Percentiles rank a stretch among this genome's conserved stretches.
phyloP scores from a whole-genome alignment of 768 basidiomycete genomes.

The Panaeolus cyanescens region DNA sequence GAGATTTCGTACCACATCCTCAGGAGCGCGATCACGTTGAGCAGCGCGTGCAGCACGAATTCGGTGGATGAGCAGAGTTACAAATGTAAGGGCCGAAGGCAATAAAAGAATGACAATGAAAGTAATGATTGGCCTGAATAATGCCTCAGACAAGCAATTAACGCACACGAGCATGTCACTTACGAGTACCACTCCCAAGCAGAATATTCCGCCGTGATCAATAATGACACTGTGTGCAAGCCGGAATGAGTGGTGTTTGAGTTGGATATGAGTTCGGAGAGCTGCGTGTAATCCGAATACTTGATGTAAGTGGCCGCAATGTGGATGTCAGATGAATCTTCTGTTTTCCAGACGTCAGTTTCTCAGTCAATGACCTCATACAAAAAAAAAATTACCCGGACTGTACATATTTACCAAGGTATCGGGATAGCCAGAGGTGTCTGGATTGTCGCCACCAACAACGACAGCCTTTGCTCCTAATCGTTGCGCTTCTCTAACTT shows the following conservation, averaged over 20 bases:
- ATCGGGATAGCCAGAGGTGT: slow-evolving; percentile 66
- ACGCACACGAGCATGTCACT: slow-evolving; percentile 26
- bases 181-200: slow-evolving; percentile 95
- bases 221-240: slow-evolving; percentile 69
- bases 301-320: slow-evolving; percentile 91
- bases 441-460: slow-evolving; percentile 84
- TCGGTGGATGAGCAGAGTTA: slow-evolving; percentile 89
- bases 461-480: slow-evolving; percentile 87
- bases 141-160: neutral
- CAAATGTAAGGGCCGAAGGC: slow-evolving; percentile 85
- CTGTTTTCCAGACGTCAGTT: slow-evolving; percentile 35
- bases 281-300: slow-evolving; percentile 73
- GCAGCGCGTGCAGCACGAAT: slow-evolving; percentile 82
- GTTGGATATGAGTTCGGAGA: slow-evolving; percentile 66
- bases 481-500: slow-evolving; percentile 71
- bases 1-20: slow-evolving; percentile 73
- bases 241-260: slow-evolving; percentile 84
- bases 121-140: slow-evolving; percentile 74
- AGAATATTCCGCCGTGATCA: slow-evolving; percentile 78
- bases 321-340: slow-evolving; percentile 80
- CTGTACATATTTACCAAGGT: slow-evolving; percentile 90
- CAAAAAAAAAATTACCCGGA: slow-evolving; percentile 56
- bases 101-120: slow-evolving; percentile 88
- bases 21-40: slow-evolving; percentile 81
- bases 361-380: slow-evolving; percentile 7